Percentiles rank a stretch among this genome's conserved stretches.
phyloP scores from a whole-genome alignment of 2,329 filamentous ascomycete genomes.

The Aotearoamyces nothofagi region DNA sequence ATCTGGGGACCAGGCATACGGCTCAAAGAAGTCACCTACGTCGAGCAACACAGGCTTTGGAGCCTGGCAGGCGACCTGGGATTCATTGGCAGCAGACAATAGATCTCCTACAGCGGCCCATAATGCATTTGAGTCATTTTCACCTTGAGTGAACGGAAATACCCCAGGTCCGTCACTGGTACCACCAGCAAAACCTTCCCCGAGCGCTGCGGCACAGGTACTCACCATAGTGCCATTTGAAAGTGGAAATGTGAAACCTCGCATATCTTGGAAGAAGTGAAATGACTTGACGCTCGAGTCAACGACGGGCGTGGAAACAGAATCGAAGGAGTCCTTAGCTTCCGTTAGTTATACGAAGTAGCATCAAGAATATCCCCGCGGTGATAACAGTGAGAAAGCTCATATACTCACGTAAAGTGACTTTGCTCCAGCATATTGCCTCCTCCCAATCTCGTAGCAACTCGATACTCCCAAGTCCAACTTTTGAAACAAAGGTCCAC shows the following conservation, averaged over 20 bases:
- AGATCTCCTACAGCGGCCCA: conserved; percentile 63
- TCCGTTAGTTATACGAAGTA: conserved; percentile 3
- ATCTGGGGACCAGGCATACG: conserved; percentile 81
- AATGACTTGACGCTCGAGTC: conserved; percentile 61
- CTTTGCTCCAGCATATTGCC: conserved; percentile 48
- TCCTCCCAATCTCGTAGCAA: conserved; percentile 60
- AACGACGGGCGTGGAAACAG: conserved; percentile 27
- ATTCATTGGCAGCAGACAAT: conserved; percentile 48
- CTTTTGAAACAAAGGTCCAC: conserved; percentile 52
- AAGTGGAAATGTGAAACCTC: conserved; percentile 57
- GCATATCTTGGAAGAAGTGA: conserved; percentile 75
- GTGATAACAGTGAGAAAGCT: no score
- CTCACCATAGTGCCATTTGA: conserved; percentile 53
- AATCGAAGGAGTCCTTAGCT: conserved; percentile 15
- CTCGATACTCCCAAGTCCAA: conserved; percentile 59
- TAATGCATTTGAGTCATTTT: conserved; percentile 45
- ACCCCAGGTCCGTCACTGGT: conserved; percentile 82
- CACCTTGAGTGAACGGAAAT: conserved; percentile 84
- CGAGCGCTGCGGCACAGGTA: conserved; percentile 76
- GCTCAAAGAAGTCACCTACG: conserved; percentile 58
- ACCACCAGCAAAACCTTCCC: conserved; percentile 82
- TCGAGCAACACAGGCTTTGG: conserved; percentile 79
- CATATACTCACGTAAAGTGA: conserved; percentile 31
- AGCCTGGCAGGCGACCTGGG: conserved; percentile 58
- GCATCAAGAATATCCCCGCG: no score